Conservation (phyloP, 768 basidiomycete species). For the Kwoniella newhampshirensis region DNA sequence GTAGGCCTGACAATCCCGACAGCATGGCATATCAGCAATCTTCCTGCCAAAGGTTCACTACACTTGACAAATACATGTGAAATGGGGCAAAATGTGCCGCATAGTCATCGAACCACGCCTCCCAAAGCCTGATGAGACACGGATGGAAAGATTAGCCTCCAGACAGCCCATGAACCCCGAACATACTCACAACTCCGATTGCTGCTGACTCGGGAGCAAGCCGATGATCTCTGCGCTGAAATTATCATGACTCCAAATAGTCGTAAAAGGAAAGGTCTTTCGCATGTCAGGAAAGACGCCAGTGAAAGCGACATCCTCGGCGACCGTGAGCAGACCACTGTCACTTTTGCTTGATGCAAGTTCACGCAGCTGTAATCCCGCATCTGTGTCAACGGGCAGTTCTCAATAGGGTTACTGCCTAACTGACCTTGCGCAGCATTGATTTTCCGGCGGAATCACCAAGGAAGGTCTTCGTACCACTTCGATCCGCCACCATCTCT, state of each 20-base stretch:
- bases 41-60: too few species aligned
- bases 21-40: too few species aligned
- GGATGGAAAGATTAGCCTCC: too few species aligned
- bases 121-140: conserved; percentile 33
- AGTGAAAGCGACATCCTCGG: conserved; percentile 47
- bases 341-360: conserved; percentile 33
- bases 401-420: background rate
- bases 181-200: conserved; percentile 47
- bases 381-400: background rate
- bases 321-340: conserved; percentile 34
- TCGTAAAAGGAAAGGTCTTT: conserved; percentile 53
- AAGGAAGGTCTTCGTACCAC: conserved; percentile 39
- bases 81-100: conserved; percentile 46
- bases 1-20: conserved; percentile 31
- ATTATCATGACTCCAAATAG: conserved; percentile 53
- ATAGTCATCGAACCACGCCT: conserved; percentile 44
- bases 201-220: conserved; percentile 42
- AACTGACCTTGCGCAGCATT: conserved; percentile 47
- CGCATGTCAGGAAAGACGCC: conserved; percentile 50
- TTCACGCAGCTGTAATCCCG: conserved; percentile 32
- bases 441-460: conserved; percentile 41
- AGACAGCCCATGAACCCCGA: too few species aligned
- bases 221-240: conserved; percentile 51
- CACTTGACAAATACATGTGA: too few species aligned
- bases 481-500: conserved; percentile 39